Base-by-base conservation (phyloP, 768 basidiomycete species). In the Ephemerocybe angulata region DNA sequence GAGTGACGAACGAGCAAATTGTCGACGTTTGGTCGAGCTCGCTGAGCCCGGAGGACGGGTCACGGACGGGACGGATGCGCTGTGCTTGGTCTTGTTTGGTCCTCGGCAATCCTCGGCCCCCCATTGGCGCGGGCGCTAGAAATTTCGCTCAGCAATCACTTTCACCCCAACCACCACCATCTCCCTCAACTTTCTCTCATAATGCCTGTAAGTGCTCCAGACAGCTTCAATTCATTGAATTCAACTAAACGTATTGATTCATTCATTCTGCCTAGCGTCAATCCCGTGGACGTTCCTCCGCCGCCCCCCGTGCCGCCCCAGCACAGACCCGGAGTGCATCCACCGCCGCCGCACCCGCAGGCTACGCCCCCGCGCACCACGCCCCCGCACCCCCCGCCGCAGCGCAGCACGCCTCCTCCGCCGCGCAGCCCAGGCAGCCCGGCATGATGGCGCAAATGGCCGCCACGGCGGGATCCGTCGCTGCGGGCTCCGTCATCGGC, bases 401-500 rank as follows among this genome's bases (percentile, higher is more conserved):
- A 2, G 72, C 74, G 17, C 63, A 79, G 11, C 65, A 76, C 28
- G 37, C 70, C 82, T 50, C 62, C 78, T 30, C n/a, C n/a, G n/a
- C n/a, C n/a, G 70, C 74, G 33, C 75, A 76, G 42, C 68, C 79
- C 1, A 64, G 76, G 56, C 75, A 80, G 58, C 90, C 91, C 1
- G 90, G 91, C 13, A 76, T 93, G 79, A 53, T 93, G 17, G 78
- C 83, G 0, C 87, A 90, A 64, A 93, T 93, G 89, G 91, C 91
- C 52, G 88, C 90, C 4, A 92, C 93, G 5, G 93, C 92, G 25
- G 93, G 92, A 58, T 90, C 89, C 54, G 92, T 95, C 48, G 93
- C 92, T 4, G 76, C 91, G 47, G 93, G 93, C 24, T 93, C 90
- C 7, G 86, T 85, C 53, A 82, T 96, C 59, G 93, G 92, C 42